Evolutionary conservation across 2,329 filamentous ascomycete genomes (phyloP).

Genomic region (Diplodia intermedia): DNA sequence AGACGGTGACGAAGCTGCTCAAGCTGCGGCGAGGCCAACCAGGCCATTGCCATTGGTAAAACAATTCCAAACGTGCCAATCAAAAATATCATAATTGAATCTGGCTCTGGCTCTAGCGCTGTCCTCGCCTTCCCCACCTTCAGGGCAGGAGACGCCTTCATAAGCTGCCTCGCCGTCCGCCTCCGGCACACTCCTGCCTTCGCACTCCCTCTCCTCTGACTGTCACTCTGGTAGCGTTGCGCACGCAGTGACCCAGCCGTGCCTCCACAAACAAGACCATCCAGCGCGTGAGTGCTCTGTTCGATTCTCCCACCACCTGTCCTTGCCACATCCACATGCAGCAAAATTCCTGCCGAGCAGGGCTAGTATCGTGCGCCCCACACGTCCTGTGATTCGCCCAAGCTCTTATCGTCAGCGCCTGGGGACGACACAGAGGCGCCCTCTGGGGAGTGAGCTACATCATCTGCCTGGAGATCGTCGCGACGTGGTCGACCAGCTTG

Average conservation of each 20-base stretch:
- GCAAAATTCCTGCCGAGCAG: slow-evolving; percentile 30
- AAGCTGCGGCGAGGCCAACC: slow-evolving; percentile 22
- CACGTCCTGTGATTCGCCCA: slow-evolving; percentile 31
- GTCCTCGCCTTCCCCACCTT: slow-evolving; percentile 30
- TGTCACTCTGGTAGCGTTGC: slow-evolving; percentile 32
- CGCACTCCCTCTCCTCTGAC: slow-evolving; percentile 16
- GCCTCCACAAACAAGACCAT: not conserved
- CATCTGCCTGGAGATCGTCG: slow-evolving; percentile 30
- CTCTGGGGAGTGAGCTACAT: slow-evolving; percentile 21
- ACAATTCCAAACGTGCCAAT: slow-evolving; percentile 25
- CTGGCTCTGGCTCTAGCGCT: slow-evolving; percentile 30
- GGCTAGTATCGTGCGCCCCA: slow-evolving; percentile 28
- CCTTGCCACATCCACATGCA: slow-evolving; percentile 23
- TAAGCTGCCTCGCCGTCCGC: slow-evolving; percentile 27
- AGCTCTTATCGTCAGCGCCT: slow-evolving; percentile 32
- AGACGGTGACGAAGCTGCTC: slow-evolving; percentile 9
- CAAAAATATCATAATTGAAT: slow-evolving; percentile 31
- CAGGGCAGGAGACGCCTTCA: slow-evolving; percentile 31
- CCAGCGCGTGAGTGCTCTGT: slow-evolving; percentile 24
- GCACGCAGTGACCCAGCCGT: slow-evolving; percentile 25
- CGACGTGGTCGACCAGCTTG: slow-evolving; percentile 25
- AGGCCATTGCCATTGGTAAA: slow-evolving; percentile 28
- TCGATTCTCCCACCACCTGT: not conserved
- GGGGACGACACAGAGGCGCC: slow-evolving; percentile 24
- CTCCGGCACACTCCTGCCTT: slow-evolving; percentile 23